Percentiles rank a stretch among this genome's conserved stretches.
Evolutionary conservation across 2,329 filamentous ascomycete genomes (phyloP).

Genomic region (Pseudocercospora eumusae): DNA sequence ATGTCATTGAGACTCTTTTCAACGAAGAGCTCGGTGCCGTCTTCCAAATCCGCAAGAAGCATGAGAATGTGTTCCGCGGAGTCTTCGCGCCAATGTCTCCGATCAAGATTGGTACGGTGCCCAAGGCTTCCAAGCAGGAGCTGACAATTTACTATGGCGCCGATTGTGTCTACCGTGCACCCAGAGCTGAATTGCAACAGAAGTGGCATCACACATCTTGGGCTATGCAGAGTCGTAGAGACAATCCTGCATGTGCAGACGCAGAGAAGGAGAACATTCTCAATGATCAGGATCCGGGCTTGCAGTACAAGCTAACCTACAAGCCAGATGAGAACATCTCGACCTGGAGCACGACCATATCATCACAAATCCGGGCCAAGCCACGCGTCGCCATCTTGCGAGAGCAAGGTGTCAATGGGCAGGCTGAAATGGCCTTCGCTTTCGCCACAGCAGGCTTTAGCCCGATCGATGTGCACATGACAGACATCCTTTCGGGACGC

Average conservation of each 20-base stretch:
- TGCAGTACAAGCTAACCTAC: constrained; percentile 81
- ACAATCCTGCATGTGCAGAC: constrained; percentile 85
- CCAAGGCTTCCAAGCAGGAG: constrained; percentile 68
- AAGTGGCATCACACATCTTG: constrained; percentile 87
- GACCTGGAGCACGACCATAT: constrained; percentile 65
- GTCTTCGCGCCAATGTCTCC: constrained; percentile 85
- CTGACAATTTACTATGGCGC: constrained; percentile 73
- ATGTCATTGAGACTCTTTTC: constrained; percentile 78
- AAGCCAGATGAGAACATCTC: constrained; percentile 75
- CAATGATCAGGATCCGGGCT: constrained; percentile 75
- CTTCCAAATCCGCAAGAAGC: constrained; percentile 85
- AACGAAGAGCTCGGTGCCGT: constrained; percentile 95
- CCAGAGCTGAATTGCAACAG: constrained; percentile 74
- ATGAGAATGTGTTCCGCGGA: constrained; percentile 81
- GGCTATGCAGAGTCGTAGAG: constrained; percentile 85
- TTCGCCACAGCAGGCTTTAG: constrained; percentile 91
- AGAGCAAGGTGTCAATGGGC: constrained; percentile 92
- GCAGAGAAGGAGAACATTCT: constrained; percentile 74
- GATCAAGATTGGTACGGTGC: constrained; percentile 78
- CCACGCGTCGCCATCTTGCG: constrained; percentile 87
- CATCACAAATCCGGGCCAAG: constrained; percentile 61
- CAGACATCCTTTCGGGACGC: constrained; percentile 76
- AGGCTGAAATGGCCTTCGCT: constrained; percentile 97
- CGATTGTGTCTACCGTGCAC: constrained; percentile 67
- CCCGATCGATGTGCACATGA: constrained; percentile 95